These are phyloP conservation scores for Solanum peruvianum DNA, from an alignment of 257 asterid genomes.

Conservation along the genomic window DNA sequence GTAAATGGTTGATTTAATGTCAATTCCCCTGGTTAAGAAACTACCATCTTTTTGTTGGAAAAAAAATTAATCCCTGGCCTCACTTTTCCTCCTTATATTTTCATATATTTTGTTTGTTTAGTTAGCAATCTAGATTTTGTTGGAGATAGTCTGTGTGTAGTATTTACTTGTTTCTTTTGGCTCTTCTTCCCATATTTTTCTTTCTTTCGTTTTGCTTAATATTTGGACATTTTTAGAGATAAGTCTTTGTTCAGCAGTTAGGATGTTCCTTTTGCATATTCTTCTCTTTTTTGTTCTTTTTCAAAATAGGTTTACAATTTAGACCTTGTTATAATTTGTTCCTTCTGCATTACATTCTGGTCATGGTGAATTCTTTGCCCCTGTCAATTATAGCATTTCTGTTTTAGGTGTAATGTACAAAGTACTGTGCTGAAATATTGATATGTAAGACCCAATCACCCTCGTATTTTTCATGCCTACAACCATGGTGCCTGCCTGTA, in stretches of 20 bases:
- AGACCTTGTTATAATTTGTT: neutral
- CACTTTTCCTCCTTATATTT: neutral
- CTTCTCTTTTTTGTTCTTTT: neutral
- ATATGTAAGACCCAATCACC: neutral
- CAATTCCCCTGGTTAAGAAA: neutral
- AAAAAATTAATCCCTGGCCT: neutral
- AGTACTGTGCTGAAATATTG: neutral
- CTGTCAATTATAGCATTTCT: neutral
- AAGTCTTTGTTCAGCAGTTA: neutral
- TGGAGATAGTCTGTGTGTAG: neutral
- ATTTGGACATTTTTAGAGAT: neutral
- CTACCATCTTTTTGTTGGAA: neutral
- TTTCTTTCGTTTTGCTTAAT: neutral
- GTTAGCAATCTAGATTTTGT: neutral
- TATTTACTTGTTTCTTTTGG: neutral
- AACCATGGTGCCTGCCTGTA: neutral
- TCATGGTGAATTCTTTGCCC: neutral
- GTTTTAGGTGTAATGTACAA: neutral
- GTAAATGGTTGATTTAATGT: constrained; percentile 6
- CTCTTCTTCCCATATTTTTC: neutral
- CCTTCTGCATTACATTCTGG: neutral
- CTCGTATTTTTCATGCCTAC: neutral
- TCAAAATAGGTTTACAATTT: neutral
- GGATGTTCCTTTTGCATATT: neutral
- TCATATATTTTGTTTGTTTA: neutral